phyloP scores from a whole-genome alignment of 495 filamentous ascomycete species.

The Xanthoparmelia taractica region DNA sequence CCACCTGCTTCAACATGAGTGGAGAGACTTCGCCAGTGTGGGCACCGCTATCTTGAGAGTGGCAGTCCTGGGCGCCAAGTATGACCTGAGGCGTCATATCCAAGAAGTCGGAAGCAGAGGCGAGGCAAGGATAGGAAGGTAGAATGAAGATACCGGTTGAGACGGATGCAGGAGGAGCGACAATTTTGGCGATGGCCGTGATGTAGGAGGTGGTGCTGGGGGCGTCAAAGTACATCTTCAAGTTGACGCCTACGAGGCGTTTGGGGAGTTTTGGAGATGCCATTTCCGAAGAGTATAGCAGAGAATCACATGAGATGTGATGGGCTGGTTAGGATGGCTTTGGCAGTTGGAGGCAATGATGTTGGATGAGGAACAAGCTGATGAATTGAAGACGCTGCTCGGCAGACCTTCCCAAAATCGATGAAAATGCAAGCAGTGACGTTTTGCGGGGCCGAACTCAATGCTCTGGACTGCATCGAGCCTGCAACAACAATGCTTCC shows the following conservation, averaged over 20 bases:
- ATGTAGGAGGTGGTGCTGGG: conserved; percentile 56
- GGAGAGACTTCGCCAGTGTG: conserved; percentile 76
- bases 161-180: conserved; percentile 25
- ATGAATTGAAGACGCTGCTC: neutral
- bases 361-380: too few species aligned
- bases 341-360: neutral
- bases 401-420: neutral
- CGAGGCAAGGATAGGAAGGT: conserved; percentile 65
- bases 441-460: neutral
- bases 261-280: conserved; percentile 37
- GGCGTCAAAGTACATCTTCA: conserved; percentile 79
- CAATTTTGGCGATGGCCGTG: conserved; percentile 40
- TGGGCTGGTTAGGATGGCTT: neutral
- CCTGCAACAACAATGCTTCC: neutral
- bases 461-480: neutral
- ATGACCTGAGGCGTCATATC: conserved; percentile 40
- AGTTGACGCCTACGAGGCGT: conserved; percentile 66
- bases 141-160: conserved; percentile 71
- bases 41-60: conserved; percentile 55
- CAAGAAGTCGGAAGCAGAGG: conserved; percentile 45
- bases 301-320: too few species aligned
- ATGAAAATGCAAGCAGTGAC: neutral
- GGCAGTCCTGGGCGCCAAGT: conserved; percentile 70
- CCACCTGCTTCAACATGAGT: conserved; percentile 51
- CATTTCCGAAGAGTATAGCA: conserved; percentile 22